Conservation (phyloP, 2,329 filamentous ascomycete genomes). For the Apiospora malaysiana region DNA sequence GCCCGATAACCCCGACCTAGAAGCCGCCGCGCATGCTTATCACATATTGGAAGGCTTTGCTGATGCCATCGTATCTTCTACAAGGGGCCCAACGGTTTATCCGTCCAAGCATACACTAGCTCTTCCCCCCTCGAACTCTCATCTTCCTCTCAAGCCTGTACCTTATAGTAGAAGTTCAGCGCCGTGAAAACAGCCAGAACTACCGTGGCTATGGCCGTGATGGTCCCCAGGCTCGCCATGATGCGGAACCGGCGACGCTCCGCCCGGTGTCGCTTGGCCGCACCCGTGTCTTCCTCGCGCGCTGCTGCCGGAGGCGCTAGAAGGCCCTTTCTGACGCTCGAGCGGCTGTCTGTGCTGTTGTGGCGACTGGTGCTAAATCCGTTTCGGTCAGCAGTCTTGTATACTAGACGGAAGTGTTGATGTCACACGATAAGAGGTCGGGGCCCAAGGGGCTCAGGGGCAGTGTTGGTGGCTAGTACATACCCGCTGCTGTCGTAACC, state of each 20-base stretch:
- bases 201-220: neutral
- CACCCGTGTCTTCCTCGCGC: neutral
- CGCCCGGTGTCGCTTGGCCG: neutral
- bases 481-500: neutral
- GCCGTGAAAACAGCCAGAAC: conserved; percentile 10
- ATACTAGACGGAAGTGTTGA: too few relatives aligned
- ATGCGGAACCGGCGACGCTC: conserved; percentile 10
- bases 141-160: neutral
- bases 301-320: neutral
- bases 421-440: neutral
- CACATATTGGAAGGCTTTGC: too few relatives aligned
- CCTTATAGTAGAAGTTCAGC: neutral
- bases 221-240: neutral
- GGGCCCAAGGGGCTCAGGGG: neutral
- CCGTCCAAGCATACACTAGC: too few relatives aligned
- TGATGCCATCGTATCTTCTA: too few relatives aligned
- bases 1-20: too few relatives aligned
- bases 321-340: neutral
- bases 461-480: neutral
- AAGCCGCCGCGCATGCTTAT: too few relatives aligned
- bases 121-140: neutral
- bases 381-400: neutral
- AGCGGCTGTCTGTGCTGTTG: neutral
- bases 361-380: neutral
- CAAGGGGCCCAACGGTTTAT: too few relatives aligned